A percentile compares a stretch with the other conserved stretches of the same genome.
Conservation (phyloP, 441 rosid genomes). For the Codiaeum variegatum region DNA sequence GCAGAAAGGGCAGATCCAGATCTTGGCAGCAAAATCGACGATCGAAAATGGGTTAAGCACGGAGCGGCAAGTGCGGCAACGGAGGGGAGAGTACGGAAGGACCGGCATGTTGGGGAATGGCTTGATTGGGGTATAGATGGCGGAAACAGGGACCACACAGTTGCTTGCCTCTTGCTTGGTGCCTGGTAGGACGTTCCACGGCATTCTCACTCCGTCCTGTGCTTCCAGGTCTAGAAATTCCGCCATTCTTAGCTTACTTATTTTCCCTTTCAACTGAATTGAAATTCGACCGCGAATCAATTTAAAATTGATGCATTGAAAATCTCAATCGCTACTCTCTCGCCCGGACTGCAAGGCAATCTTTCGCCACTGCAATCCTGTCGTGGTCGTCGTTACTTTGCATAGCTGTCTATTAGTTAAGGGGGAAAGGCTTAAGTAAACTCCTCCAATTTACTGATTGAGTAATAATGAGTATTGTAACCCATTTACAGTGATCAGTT, state of each 20-base stretch:
- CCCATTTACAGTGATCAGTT: too few species aligned
- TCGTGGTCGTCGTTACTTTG: too few species aligned
- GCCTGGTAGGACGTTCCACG: slow-evolving; percentile 89
- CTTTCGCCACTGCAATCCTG: too few species aligned
- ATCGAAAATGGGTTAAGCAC: slow-evolving; percentile 77
- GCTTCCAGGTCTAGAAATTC: slow-evolving; percentile 76
- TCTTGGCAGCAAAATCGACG: slow-evolving; percentile 70
- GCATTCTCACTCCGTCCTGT: slow-evolving; percentile 83
- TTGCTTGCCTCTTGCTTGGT: slow-evolving; percentile 58
- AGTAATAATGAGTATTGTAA: too few species aligned
- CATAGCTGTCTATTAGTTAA: too few species aligned
- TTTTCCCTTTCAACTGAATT: not conserved
- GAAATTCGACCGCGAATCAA: not conserved
- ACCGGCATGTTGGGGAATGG: slow-evolving; percentile 49
- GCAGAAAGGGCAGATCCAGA: slow-evolving; percentile 91
- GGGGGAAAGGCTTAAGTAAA: too few species aligned
- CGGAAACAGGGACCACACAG: slow-evolving; percentile 76
- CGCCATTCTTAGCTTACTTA: slow-evolving; percentile 36
- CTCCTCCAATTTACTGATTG: too few species aligned
- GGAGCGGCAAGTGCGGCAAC: slow-evolving; percentile 84
- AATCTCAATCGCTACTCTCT: too few species aligned
- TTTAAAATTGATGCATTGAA: too few species aligned
- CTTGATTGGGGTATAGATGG: slow-evolving; percentile 75
- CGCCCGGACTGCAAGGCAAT: too few species aligned
- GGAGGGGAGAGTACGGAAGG: slow-evolving; percentile 79